Percentiles rank a stretch among this genome's conserved stretches.
Conservation (phyloP, 2,329 filamentous ascomycete genomes). For the Colletotrichum tanaceti region DNA sequence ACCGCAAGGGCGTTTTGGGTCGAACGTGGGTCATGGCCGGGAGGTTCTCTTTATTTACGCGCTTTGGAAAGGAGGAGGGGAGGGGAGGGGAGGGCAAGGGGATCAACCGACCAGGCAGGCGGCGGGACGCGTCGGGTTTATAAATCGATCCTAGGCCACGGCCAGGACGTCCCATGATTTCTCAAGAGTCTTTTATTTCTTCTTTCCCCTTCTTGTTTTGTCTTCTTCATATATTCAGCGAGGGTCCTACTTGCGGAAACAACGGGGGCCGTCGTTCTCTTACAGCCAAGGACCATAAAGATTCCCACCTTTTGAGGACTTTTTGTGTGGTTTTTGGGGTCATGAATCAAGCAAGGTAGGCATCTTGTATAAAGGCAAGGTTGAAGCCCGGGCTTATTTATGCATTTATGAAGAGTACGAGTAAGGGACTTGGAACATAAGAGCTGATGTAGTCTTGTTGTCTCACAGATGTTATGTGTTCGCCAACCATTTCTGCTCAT, state of each 20-base stretch:
- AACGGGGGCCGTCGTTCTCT: neutral
- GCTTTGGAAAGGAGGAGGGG: constrained; percentile 26
- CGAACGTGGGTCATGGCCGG: constrained; percentile 13
- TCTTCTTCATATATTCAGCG: too few species aligned
- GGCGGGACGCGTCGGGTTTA: neutral
- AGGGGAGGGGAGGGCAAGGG: too few species aligned
- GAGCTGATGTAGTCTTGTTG: too few species aligned
- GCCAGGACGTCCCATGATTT: constrained; percentile 13
- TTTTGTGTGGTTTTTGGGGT: neutral
- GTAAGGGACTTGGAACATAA: too few species aligned
- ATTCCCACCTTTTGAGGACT: constrained; percentile 10
- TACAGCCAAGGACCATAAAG: constrained; percentile 18
- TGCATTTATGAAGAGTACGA: too few species aligned
- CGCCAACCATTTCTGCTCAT: too few species aligned
- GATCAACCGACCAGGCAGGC: neutral
- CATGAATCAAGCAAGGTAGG: too few species aligned
- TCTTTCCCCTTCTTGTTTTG: neutral
- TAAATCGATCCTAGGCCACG: constrained; percentile 22
- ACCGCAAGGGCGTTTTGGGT: constrained; percentile 32
- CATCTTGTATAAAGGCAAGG: neutral
- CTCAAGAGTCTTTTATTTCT: constrained; percentile 5
- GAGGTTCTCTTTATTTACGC: constrained; percentile 10
- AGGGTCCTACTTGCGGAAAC: neutral
- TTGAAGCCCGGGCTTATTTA: too few species aligned
- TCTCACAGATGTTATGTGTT: too few species aligned